A percentile compares a stretch with the other conserved stretches of the same genome.
Evolutionary conservation across 2,329 filamentous ascomycete species (phyloP).

Genomic region (Trichophyton schoenleinii): DNA sequence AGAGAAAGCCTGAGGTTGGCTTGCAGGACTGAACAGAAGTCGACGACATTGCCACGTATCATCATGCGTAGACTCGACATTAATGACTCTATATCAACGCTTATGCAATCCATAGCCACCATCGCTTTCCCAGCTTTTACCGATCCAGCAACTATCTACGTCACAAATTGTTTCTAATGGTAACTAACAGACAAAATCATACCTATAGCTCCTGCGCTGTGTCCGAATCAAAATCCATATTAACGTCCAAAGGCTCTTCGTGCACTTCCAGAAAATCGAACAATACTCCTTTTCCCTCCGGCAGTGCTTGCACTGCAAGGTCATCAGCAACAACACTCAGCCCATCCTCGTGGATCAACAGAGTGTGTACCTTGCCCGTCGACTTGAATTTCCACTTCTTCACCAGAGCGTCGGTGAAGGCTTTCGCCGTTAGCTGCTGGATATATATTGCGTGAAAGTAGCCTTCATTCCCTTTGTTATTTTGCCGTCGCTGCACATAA

Average conservation of each 20-base stretch:
- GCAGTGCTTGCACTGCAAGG: conserved; percentile 68
- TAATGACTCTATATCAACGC: no score
- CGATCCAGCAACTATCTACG: no score
- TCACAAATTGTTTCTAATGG: no score
- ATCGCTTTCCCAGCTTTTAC: no score
- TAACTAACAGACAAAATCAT: no score
- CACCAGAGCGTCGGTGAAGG: conserved; percentile 61
- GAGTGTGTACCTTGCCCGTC: conserved; percentile 54
- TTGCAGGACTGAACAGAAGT: no score
- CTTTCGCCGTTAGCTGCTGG: conserved; percentile 60
- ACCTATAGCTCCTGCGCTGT: neutral
- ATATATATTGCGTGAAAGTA: conserved; percentile 81
- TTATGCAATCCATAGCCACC: no score
- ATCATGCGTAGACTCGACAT: no score
- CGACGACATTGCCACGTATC: no score
- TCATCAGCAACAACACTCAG: conserved; percentile 81
- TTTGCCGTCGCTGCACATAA: conserved; percentile 54
- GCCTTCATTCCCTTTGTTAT: conserved; percentile 36
- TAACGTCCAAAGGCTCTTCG: neutral
- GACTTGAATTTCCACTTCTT: conserved; percentile 71
- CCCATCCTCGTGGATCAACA: conserved; percentile 61
- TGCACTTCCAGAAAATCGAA: conserved; percentile 39
- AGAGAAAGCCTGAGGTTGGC: no score
- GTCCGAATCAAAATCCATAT: neutral
- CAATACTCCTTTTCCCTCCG: conserved; percentile 83